Conservation (phyloP, 2,329 filamentous ascomycete genomes). For the Botrytis pseudocinerea region DNA sequence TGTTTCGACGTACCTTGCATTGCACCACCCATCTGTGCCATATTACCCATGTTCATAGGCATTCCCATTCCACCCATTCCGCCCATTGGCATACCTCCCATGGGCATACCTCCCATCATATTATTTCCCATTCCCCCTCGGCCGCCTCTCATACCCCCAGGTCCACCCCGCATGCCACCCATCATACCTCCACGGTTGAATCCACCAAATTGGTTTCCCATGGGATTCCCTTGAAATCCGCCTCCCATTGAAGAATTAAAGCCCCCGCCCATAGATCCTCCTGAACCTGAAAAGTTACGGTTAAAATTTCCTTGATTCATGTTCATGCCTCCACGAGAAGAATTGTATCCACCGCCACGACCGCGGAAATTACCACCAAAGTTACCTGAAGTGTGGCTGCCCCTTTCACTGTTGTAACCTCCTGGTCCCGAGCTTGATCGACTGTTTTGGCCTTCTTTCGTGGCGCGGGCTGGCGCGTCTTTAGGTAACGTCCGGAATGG, state of each 20-base stretch:
- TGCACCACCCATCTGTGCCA: slow-evolving; percentile 47
- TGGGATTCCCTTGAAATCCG: slow-evolving; percentile 50
- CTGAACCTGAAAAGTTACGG: slow-evolving; percentile 50
- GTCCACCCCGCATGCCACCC: slow-evolving; percentile 52
- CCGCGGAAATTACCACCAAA: slow-evolving; percentile 49
- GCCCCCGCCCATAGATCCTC: slow-evolving; percentile 48
- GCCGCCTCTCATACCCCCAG: slow-evolving; percentile 59
- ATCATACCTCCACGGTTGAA: slow-evolving; percentile 56
- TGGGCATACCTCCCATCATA: slow-evolving; percentile 49
- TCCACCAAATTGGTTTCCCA: slow-evolving; percentile 51
- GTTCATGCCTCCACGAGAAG: slow-evolving; percentile 43
- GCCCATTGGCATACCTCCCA: slow-evolving; percentile 57
- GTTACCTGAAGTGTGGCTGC: slow-evolving; percentile 41
- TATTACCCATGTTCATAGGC: slow-evolving; percentile 48
- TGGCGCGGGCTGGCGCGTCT: slow-evolving; percentile 72
- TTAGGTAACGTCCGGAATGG: slow-evolving; percentile 91
- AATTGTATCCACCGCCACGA: slow-evolving; percentile 49
- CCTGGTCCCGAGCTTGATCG: slow-evolving; percentile 48
- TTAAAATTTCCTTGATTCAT: slow-evolving; percentile 57
- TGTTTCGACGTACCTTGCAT: slow-evolving; percentile 56
- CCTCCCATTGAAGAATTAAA: slow-evolving; percentile 48
- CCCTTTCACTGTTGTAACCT: slow-evolving; percentile 51
- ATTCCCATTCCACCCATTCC: slow-evolving; percentile 47
- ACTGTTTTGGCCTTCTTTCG: slow-evolving; percentile 60
- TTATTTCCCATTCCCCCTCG: slow-evolving; percentile 52